Base-by-base conservation (phyloP, 2,329 filamentous ascomycete genomes). In the Talaromyces funiculosus region DNA sequence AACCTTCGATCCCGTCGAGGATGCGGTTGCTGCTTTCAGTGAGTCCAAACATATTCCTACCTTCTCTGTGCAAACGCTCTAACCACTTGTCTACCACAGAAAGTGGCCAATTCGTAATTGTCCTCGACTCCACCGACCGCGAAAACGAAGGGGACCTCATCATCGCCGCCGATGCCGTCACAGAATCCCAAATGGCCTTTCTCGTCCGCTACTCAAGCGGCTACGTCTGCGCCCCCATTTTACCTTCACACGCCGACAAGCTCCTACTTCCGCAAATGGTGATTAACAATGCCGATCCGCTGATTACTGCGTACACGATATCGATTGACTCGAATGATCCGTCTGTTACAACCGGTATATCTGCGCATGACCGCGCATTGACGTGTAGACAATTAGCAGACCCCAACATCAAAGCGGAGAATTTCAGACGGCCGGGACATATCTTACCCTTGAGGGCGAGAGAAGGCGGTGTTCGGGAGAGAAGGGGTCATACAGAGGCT, bases 81-180 rank as follows among this genome's bases (percentile, higher is more conserved):
- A 12, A 57, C 20, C 12, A 57, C 31, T 18, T 8, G 14, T 8
- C 31, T 33, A n/a, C 18, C 12, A 53, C 61, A 90, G 87, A 82
- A 70, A 84, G 86, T 76, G 92, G 91, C 75, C 87, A 97, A 73
- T 97, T 97, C 82, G 88, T 99, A 73, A 86, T 99, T 64, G 93
- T 97, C 38, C 90, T 99, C 71, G 94, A 99, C 80, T 90, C 90
- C 67, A 86, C 91, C 65, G 85, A 87, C 64, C 92, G 94, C 75
- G 94, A 99, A 77, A 99, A 99, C 76, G 94, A 99, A 83, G 94
- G 92, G 75, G 94, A 99, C 79, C 85, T 99, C 53, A 97, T 97
- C 76, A 95, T 97, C 72, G 90, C 94, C 66, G 93, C 92, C 64
- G 81, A 91, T 67, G 84, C 89, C 69, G 80, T 97, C 65, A 96